Evolutionary conservation across 148 eudicot genomes (phyloP).

Genomic region (Pharnaceum exiguum): DNA sequence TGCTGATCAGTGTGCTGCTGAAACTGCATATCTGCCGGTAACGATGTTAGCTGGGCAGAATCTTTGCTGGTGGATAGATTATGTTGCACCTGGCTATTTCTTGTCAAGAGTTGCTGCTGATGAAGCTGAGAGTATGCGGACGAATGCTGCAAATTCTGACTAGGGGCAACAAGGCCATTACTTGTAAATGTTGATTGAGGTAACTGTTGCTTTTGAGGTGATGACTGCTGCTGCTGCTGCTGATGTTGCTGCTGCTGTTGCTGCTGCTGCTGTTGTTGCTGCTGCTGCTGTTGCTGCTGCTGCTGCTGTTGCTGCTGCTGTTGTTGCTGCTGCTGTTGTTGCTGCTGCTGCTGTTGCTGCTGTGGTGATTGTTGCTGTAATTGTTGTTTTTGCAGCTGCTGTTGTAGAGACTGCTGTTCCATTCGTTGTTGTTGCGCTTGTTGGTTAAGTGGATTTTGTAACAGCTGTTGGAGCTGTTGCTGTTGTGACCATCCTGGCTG

Average conservation of each 20-base stretch:
- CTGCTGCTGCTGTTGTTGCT: slow-evolving; percentile 12
- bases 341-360: slow-evolving; percentile 29
- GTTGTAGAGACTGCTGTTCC: slow-evolving; percentile 12
- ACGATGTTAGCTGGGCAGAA: slow-evolving; percentile 36
- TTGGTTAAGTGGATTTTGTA: slow-evolving; percentile 33
- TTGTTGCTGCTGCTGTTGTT: slow-evolving; percentile 14
- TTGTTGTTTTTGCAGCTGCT: slow-evolving; percentile 29
- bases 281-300: slow-evolving; percentile 26
- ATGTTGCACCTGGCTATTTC: slow-evolving; percentile 44
- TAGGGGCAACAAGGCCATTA: slow-evolving; percentile 36
- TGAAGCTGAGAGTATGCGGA: slow-evolving; percentile 45
- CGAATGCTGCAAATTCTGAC: slow-evolving; percentile 46
- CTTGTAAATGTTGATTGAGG: slow-evolving; percentile 37
- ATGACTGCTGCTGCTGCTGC: slow-evolving; percentile 23
- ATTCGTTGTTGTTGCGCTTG: slow-evolving; percentile 39
- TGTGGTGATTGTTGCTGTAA: slow-evolving; percentile 38
- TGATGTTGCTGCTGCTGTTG: slow-evolving; percentile 30
- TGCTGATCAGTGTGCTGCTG: slow-evolving; percentile 72
- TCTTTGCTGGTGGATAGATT: slow-evolving; percentile 28
- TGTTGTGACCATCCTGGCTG: slow-evolving; percentile 60
- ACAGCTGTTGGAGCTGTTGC: slow-evolving; percentile 56
- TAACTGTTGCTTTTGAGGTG: slow-evolving; percentile 39
- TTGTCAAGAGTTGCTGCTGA: slow-evolving; percentile 55
- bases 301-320: slow-evolving; percentile 24
- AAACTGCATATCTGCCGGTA: slow-evolving; percentile 63